Evolutionary conservation across 192 early-diverging fungal species (phyloP), one percentile per base, ranked within the genome.

Genomic region (Coemansia pectinata): DNA sequence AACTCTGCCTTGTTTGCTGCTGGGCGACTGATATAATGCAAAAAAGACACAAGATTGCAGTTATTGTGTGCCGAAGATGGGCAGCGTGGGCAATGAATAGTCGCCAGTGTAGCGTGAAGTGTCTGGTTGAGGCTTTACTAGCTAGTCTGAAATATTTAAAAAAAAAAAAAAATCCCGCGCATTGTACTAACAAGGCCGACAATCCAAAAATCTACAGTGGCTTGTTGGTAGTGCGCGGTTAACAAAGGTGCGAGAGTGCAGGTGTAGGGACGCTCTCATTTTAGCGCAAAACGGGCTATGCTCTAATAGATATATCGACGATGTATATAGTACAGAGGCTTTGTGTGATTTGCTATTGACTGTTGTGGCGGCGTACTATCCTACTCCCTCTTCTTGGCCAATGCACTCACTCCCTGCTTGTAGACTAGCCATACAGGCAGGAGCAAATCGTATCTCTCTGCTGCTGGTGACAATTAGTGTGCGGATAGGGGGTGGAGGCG

Each of bases 101-200:
- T 42, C 41, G 41, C 41, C 41, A 4, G 41, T 23, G 21, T 44
- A 44, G 12, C 15, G 45, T 47, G 19, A 47, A 48, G 45, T 6
- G 19, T 48, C n/a, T 21, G 45, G n/a, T 15, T 48, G 45, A 48
- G 45, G 45, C 45, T 48, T 48, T 48, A 36, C 45, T 48, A 5
- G 19, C 45, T 17, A 48, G 45, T 19, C 45, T n/a, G 45, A 48
- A 48, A 48, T 19, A 48, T n/a, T 8, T 36, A 50, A 6, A 66
- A 66, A 39, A 65, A 6, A 66, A 66, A 39, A 65, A 65, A 33
- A 27, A 3, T 65, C 39, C 21, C 40, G 27, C 38, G 14, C 5
- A 63, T 63, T 63, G 39, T 63, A 11, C 23, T 33, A 5, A 31
- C 29, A 17, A 34, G 7, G 1, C 31, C 14, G 15, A 4, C 31